phyloP scores from a whole-genome alignment of 176 grass and related monocot species.

The Oryza glumipatula region DNA sequence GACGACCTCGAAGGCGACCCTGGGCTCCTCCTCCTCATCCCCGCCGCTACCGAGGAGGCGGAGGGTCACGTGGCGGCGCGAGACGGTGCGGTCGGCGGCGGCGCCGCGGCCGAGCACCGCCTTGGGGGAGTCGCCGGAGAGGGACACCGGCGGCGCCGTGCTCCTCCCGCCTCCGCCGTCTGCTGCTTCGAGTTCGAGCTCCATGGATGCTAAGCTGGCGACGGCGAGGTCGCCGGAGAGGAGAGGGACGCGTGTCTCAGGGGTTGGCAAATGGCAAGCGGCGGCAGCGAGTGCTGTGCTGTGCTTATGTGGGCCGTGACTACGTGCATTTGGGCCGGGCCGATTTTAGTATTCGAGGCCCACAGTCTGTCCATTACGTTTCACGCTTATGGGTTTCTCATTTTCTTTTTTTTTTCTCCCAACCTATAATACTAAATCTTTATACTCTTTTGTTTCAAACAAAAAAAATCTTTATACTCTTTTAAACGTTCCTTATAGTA shows the following conservation, averaged over 20 bases:
- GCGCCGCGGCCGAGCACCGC: slow-evolving; percentile 42
- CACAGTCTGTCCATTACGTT: too few species aligned
- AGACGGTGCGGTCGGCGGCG: slow-evolving; percentile 43
- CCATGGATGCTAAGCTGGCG: slow-evolving; percentile 23
- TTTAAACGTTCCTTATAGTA: too few species aligned
- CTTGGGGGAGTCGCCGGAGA: slow-evolving; percentile 1
- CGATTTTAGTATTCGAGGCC: neutral
- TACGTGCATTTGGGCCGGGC: neutral
- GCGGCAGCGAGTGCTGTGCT: too few species aligned
- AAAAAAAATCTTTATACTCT: too few species aligned
- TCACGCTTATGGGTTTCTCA: too few species aligned
- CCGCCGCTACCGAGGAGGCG: slow-evolving; percentile 14
- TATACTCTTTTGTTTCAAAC: too few species aligned
- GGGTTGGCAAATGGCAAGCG: neutral
- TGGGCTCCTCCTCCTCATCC: neutral
- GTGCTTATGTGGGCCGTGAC: neutral
- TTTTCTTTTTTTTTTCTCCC: too few species aligned
- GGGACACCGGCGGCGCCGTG: neutral
- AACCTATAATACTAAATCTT: too few species aligned
- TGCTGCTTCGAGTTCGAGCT: slow-evolving; percentile 38
- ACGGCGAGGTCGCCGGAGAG: neutral
- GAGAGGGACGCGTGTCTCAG: neutral
- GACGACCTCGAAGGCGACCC: slow-evolving; percentile 60
- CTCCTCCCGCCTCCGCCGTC: neutral
- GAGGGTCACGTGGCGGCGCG: slow-evolving; percentile 72